Percentiles rank a stretch among this genome's conserved stretches.
These are phyloP conservation scores for Aspergillus arachidicola DNA, from an alignment of 2,329 filamentous ascomycete species.

Conservation along the genomic window DNA sequence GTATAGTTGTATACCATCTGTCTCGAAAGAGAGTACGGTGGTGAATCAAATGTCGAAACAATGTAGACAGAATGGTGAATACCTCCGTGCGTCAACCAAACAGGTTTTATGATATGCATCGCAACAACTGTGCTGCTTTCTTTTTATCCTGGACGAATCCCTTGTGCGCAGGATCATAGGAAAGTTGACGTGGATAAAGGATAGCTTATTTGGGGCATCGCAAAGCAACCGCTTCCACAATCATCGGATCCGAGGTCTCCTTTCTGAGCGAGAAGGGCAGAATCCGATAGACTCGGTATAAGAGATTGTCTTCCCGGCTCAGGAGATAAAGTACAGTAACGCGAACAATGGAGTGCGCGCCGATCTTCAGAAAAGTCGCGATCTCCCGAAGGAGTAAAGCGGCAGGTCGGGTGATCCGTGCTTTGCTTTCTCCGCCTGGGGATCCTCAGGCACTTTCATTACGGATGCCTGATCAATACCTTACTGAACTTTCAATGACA, in stretches of 20 bases:
- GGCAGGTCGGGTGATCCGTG: slow-evolving; percentile 35
- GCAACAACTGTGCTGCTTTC: slow-evolving; percentile 15
- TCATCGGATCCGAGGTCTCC: slow-evolving; percentile 12
- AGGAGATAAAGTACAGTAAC: slow-evolving; percentile 17
- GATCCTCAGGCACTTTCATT: background rate
- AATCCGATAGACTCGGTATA: background rate
- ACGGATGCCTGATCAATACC: background rate
- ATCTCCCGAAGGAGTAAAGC: slow-evolving; percentile 35
- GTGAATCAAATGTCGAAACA: background rate
- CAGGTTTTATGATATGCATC: slow-evolving; percentile 91
- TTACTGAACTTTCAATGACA: background rate
- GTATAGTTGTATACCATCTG: background rate
- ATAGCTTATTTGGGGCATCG: slow-evolving; percentile 31
- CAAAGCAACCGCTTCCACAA: slow-evolving; percentile 22
- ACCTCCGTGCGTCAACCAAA: slow-evolving; percentile 94
- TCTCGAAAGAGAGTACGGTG: background rate
- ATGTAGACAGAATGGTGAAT: slow-evolving; percentile 21
- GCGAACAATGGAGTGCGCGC: slow-evolving; percentile 28
- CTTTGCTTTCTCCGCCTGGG: slow-evolving; percentile 21
- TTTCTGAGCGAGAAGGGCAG: background rate
- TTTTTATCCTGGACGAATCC: slow-evolving; percentile 6
- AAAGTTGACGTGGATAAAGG: slow-evolving; percentile 25
- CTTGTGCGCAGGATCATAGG: slow-evolving; percentile 14
- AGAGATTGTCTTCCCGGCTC: background rate
- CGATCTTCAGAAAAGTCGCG: slow-evolving; percentile 37